A percentile compares a stretch with the other conserved stretches of the same genome.
Evolutionary conservation across 2,329 filamentous ascomycete species (phyloP).

Genomic region (Colletotrichum eremochloae): DNA sequence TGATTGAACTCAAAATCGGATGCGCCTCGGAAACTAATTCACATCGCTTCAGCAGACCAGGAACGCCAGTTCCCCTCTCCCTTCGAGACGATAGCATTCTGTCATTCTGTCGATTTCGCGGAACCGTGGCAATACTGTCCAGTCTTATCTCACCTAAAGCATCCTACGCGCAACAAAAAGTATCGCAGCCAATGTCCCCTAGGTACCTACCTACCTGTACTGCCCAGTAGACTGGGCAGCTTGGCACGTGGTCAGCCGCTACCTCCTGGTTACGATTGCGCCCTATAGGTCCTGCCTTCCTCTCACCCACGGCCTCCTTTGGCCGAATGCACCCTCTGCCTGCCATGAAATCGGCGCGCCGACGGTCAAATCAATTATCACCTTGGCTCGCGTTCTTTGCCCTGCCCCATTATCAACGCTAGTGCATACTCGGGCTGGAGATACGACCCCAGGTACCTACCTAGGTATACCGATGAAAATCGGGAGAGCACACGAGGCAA

Average conservation of each 20-base stretch:
- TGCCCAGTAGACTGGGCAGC: conserved; percentile 11
- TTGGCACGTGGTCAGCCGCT: conserved; percentile 30
- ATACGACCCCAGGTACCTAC: conserved; percentile 14
- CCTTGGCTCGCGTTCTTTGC: neutral
- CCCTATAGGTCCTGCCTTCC: neutral
- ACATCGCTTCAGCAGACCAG: neutral
- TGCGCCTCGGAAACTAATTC: neutral
- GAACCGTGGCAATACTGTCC: neutral
- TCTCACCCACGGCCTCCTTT: neutral
- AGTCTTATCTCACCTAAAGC: neutral
- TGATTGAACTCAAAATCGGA: conserved; percentile 18
- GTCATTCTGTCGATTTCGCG: neutral
- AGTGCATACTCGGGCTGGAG: conserved; percentile 3
- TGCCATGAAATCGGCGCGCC: conserved; percentile 3
- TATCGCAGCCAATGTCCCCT: conserved; percentile 2
- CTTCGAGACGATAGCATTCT: neutral
- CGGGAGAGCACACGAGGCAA: conserved; percentile 32
- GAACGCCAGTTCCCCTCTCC: neutral
- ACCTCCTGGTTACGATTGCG: neutral
- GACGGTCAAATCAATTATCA: neutral
- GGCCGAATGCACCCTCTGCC: conserved; percentile 3
- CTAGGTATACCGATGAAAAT: conserved; percentile 16
- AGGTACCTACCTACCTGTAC: conserved; percentile 3
- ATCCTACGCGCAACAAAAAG: neutral
- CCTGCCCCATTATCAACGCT: conserved; percentile 17